Percentiles rank a stretch among this genome's conserved stretches.
These are phyloP conservation scores for Pseudogymnoascus sp. DNA, from an alignment of 2,329 filamentous ascomycete species.

Conservation along the genomic window DNA sequence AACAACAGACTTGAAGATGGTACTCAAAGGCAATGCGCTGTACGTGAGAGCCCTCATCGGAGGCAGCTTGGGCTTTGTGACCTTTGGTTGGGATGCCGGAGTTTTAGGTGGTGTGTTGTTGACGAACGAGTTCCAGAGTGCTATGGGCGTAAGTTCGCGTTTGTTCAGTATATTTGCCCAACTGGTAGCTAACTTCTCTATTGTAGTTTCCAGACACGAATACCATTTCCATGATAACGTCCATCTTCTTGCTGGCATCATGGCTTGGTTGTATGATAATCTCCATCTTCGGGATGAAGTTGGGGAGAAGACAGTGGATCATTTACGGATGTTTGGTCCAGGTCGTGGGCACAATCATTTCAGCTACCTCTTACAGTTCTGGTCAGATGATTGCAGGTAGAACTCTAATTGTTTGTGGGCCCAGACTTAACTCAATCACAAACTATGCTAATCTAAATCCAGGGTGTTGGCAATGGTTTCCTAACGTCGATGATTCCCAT, in stretches of 20 bases:
- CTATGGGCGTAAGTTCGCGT: constrained; percentile 26
- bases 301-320: constrained; percentile 2
- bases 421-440: not conserved
- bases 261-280: constrained; percentile 20
- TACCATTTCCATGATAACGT: constrained; percentile 27
- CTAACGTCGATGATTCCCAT: constrained; percentile 27
- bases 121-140: constrained; percentile 26
- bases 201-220: constrained; percentile 23
- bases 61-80: constrained; percentile 27
- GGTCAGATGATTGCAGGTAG: constrained; percentile 28
- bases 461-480: constrained; percentile 31
- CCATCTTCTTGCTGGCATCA: constrained; percentile 28
- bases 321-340: constrained; percentile 21
- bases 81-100: constrained; percentile 32
- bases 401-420: constrained; percentile 24
- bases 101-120: constrained; percentile 30
- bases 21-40: constrained; percentile 3
- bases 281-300: constrained; percentile 2
- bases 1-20: constrained; percentile 1
- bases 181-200: not conserved
- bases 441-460: not conserved
- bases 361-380: constrained; percentile 23
- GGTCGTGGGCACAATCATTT: constrained; percentile 28
- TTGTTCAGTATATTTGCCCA: not conserved
- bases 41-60: not conserved